Evolutionary conservation across 495 filamentous ascomycete genomes (phyloP).

Genomic region (Neurospora sp.): DNA sequence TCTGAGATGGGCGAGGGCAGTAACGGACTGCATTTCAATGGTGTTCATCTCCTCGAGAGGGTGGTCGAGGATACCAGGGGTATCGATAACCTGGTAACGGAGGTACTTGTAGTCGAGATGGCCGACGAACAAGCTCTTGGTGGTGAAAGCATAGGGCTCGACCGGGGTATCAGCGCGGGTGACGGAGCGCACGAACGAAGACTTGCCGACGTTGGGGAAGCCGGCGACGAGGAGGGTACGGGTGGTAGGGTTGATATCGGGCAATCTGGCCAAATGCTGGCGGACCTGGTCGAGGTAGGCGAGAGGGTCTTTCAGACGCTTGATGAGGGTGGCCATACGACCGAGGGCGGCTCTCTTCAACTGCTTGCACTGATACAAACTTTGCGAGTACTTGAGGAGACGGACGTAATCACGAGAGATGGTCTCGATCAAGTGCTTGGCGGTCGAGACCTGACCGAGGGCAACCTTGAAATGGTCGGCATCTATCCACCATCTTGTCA

Average conservation of each 20-base stretch:
- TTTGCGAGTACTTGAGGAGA: constrained; percentile 82
- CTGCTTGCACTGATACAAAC: constrained; percentile 59
- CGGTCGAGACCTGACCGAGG: constrained; percentile 88
- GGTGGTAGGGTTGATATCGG: constrained; percentile 95
- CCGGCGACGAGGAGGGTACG: constrained; percentile 91
- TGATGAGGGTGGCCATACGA: constrained; percentile 93
- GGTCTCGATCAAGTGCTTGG: constrained; percentile 92
- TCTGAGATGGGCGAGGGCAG: constrained; percentile 90
- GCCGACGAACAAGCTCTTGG: constrained; percentile 92
- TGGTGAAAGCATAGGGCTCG: constrained; percentile 97
- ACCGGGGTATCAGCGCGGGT: constrained; percentile 95
- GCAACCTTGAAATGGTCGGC: constrained; percentile 97
- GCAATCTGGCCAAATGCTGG: constrained; percentile 93
- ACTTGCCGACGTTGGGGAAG: constrained; percentile 97
- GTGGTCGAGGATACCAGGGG: constrained; percentile 90
- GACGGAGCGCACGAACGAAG: constrained; percentile 82
- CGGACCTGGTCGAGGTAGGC: constrained; percentile 95
- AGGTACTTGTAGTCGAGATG: constrained; percentile 97
- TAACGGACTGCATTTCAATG: constrained; percentile 97
- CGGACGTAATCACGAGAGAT: constrained; percentile 91
- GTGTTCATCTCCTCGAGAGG: constrained; percentile 99
- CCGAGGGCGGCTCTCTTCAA: constrained; percentile 48
- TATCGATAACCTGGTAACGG: constrained; percentile 58
- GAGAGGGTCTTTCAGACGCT: constrained; percentile 84
- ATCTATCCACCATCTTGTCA: constrained; percentile 62